phyloP scores from a whole-genome alignment of 352 stramenopile genomes.

The Thalassiosira allenii region DNA sequence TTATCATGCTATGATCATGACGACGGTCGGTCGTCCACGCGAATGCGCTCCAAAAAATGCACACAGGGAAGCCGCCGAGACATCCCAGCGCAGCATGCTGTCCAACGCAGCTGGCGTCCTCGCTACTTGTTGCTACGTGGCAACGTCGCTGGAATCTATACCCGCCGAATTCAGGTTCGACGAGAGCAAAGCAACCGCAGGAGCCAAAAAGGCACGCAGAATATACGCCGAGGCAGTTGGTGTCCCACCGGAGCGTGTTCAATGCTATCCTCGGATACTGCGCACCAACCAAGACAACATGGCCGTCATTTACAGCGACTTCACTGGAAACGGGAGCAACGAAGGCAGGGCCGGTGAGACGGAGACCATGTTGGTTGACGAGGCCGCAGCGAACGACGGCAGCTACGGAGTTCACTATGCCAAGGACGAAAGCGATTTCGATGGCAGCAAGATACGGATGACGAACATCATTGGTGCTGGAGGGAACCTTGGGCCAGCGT shows the following conservation, averaged over 20 bases:
- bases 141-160: not conserved
- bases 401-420: conserved; percentile 6
- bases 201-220: not conserved
- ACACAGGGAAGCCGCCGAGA: conserved; percentile 20
- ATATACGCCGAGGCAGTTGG: not conserved
- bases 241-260: not conserved
- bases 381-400: not conserved
- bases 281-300: conserved; percentile 1
- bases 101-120: conserved; percentile 9
- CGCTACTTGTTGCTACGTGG: not conserved
- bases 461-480: not conserved
- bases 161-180: not conserved
- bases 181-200: not conserved
- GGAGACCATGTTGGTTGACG: not conserved
- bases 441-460: conserved; percentile 4
- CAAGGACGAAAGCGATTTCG: conserved; percentile 2
- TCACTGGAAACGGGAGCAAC: not conserved
- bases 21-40: not conserved
- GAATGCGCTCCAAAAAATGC: conserved; percentile 3
- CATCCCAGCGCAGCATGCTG: conserved; percentile 17
- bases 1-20: not conserved
- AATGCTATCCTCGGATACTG: not conserved
- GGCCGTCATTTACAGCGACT: conserved; percentile 8
- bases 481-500: conserved; percentile 1
- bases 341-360: not conserved